Evolutionary conservation across 805 yeast species (phyloP).

Genomic region (Jamesozyma lodderae): DNA sequence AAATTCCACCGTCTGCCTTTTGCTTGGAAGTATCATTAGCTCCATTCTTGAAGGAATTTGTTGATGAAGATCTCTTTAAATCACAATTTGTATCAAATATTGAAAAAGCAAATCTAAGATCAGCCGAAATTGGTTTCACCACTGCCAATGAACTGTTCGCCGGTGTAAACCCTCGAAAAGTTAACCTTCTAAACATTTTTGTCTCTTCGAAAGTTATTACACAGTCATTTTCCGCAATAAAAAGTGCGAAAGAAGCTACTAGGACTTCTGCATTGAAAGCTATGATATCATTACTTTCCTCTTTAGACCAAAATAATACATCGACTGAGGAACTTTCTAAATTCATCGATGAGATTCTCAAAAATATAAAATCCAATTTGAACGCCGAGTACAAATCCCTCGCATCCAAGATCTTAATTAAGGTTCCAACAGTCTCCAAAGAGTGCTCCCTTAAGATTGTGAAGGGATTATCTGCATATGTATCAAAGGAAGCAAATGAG

Average conservation of each 20-base stretch:
- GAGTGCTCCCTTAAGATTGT: slow-evolving; percentile 34
- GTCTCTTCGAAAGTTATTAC: slow-evolving; percentile 40
- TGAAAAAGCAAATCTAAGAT: slow-evolving; percentile 67
- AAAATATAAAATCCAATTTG: slow-evolving; percentile 48
- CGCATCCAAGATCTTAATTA: slow-evolving; percentile 38
- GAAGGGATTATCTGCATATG: slow-evolving; percentile 39
- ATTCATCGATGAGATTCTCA: slow-evolving; percentile 45
- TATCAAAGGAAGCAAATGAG: slow-evolving; percentile 73
- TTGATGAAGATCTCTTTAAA: slow-evolving; percentile 34
- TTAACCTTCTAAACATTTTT: slow-evolving; percentile 38
- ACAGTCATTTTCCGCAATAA: slow-evolving; percentile 47
- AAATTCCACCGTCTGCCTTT: slow-evolving; percentile 33
- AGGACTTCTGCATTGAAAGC: slow-evolving; percentile 41
- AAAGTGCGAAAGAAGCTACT: slow-evolving; percentile 62
- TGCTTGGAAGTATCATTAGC: slow-evolving; percentile 37
- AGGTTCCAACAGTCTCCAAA: slow-evolving; percentile 22
- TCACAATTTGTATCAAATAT: slow-evolving; percentile 45
- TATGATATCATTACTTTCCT: slow-evolving; percentile 19
- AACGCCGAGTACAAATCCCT: slow-evolving; percentile 57
- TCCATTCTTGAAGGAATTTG: slow-evolving; percentile 37
- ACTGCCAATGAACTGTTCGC: slow-evolving; percentile 42
- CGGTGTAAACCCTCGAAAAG: slow-evolving; percentile 21
- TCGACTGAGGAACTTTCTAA: slow-evolving; percentile 25
- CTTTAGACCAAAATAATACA: slow-evolving; percentile 15
- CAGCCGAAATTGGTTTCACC: slow-evolving; percentile 63